Percentiles rank a stretch among this genome's conserved stretches.
Evolutionary conservation across 129 eudicot genomes (phyloP).

Genomic region (Rutidosis leptorrhynchoides): DNA sequence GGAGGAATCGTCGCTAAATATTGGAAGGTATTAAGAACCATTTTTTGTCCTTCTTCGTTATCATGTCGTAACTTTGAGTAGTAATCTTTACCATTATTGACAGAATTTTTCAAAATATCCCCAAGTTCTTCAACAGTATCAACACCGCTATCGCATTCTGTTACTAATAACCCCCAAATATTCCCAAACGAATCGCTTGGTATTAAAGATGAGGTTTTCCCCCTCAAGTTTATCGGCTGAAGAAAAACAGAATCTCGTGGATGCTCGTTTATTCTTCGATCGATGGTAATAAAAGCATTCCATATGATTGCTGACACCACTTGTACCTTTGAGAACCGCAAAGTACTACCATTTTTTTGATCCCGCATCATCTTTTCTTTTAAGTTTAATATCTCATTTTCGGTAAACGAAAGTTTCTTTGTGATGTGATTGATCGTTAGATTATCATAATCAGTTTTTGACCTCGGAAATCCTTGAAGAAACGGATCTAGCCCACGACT

Average conservation of each 20-base stretch:
- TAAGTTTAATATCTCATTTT: conserved; percentile 2
- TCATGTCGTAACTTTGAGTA: conserved; percentile 18
- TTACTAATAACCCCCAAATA: conserved; percentile 1
- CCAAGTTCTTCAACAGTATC: neutral
- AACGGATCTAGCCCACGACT: neutral
- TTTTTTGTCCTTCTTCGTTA: conserved; percentile 11
- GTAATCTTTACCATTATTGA: neutral
- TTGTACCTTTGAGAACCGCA: conserved; percentile 13
- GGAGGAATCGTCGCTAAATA: neutral
- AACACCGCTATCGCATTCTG: neutral
- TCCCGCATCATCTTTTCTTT: neutral
- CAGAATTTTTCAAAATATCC: neutral
- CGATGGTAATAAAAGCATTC: conserved; percentile 14
- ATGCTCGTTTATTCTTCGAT: conserved; percentile 6
- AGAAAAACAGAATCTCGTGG: conserved; percentile 6
- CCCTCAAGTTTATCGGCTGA: conserved; percentile 26
- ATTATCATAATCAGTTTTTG: neutral
- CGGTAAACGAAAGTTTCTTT: conserved; percentile 6
- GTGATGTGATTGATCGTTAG: neutral
- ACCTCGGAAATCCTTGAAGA: neutral
- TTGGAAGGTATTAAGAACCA: conserved; percentile 16
- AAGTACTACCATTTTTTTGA: neutral
- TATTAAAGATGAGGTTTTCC: conserved; percentile 20
- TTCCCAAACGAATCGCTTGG: conserved; percentile 23
- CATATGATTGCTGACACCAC: conserved; percentile 19